Conservation (phyloP, 495 filamentous ascomycete species). For the Penicillium coffeae region DNA sequence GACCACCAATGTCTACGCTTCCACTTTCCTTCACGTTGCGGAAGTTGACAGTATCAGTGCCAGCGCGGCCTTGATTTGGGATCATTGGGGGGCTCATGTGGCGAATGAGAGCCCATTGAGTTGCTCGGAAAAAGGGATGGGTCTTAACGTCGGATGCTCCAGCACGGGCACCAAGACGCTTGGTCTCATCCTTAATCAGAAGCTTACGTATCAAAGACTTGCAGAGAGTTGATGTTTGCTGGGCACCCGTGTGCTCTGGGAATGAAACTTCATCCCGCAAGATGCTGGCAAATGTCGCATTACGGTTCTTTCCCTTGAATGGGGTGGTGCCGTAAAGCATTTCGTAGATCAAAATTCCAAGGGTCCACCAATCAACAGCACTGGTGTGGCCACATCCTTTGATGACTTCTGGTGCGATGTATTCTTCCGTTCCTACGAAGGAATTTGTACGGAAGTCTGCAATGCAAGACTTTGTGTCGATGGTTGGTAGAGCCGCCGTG, state of each 20-base stretch:
- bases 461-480: constrained; percentile 98
- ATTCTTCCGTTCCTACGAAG: constrained; percentile 97
- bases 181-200: constrained; percentile 95
- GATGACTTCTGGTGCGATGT: constrained; percentile 97
- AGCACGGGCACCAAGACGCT: constrained; percentile 88
- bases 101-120: constrained; percentile 93
- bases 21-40: constrained; percentile 95
- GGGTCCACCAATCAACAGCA: constrained; percentile 98
- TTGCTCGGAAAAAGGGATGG: constrained; percentile 93
- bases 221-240: constrained; percentile 87
- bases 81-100: constrained; percentile 99
- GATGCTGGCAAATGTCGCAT: constrained; percentile 97
- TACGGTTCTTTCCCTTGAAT: constrained; percentile 99
- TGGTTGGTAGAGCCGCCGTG: constrained; percentile 78
- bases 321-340: constrained; percentile 99
- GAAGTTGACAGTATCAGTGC: constrained; percentile 93
- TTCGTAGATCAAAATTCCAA: constrained; percentile 95
- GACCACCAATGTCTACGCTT: constrained; percentile 82
- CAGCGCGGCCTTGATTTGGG: constrained; percentile 77
- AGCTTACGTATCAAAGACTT: constrained; percentile 96
- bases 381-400: constrained; percentile 98
- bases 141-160: constrained; percentile 95
- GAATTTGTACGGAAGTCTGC: constrained; percentile 98
- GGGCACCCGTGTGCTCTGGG: constrained; percentile 78
- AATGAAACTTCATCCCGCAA: constrained; percentile 91